phyloP scores from a whole-genome alignment of 805 yeast genomes.

The Ogataea chonburiensis region DNA sequence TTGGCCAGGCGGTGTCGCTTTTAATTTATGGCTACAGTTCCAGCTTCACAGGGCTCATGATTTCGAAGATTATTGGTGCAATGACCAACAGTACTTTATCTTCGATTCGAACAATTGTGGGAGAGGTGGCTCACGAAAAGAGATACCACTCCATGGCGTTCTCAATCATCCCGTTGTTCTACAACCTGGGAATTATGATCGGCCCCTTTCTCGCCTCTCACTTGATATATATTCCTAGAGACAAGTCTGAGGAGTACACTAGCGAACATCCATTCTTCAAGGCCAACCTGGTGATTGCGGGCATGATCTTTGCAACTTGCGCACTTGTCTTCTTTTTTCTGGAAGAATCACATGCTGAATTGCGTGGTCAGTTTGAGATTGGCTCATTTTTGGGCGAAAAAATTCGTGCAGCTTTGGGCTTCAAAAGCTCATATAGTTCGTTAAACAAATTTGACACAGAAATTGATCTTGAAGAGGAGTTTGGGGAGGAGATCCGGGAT shows the following conservation, averaged over 20 bases:
- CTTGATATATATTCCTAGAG: constrained; percentile 35
- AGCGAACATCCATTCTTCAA: constrained; percentile 46
- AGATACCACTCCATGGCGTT: constrained; percentile 63
- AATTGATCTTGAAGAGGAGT: neutral
- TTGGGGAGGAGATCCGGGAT: neutral
- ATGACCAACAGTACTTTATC: constrained; percentile 61
- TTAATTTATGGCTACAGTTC: constrained; percentile 52
- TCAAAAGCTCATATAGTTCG: constrained; percentile 18
- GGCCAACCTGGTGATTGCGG: constrained; percentile 47
- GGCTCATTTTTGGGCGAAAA: neutral
- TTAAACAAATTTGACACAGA: neutral
- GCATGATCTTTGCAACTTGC: constrained; percentile 36
- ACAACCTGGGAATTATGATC: constrained; percentile 56
- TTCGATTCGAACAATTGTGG: constrained; percentile 57
- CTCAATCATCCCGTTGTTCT: constrained; percentile 57
- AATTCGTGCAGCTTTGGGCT: constrained; percentile 9
- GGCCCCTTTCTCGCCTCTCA: constrained; percentile 46
- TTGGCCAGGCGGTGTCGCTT: constrained; percentile 48
- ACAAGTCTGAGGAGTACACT: constrained; percentile 26
- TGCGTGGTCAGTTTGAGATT: neutral
- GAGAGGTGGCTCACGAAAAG: constrained; percentile 56
- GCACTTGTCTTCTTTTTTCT: neutral
- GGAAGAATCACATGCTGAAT: neutral
- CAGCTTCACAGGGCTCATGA: constrained; percentile 51
- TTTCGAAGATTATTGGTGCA: constrained; percentile 53